A percentile compares a stretch with the other conserved stretches of the same genome.
Conservation (phyloP, 306 rosid species). For the Clitoria ternatea region DNA sequence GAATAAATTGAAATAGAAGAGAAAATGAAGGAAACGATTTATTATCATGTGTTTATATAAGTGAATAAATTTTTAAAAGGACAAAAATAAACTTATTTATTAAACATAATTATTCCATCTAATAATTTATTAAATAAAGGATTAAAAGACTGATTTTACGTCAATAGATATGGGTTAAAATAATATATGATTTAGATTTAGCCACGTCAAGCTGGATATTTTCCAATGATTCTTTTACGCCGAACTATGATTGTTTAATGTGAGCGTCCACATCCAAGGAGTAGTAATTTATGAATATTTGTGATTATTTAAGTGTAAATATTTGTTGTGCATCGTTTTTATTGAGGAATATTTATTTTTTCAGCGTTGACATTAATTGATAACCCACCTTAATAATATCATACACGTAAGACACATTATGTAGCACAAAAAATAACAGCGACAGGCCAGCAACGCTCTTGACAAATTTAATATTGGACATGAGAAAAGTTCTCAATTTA, state of each 20-base stretch:
- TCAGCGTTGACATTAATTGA: background rate
- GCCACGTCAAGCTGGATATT: conserved; percentile 4
- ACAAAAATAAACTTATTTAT: no score
- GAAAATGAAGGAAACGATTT: no score
- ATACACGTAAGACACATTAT: background rate
- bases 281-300: background rate
- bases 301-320: background rate
- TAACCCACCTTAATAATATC: background rate
- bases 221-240: no score
- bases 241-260: no score
- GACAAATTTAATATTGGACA: background rate
- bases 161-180: no score
- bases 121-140: no score
- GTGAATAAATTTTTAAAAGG: no score
- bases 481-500: background rate
- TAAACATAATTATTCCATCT: no score
- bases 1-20: no score
- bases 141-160: no score
- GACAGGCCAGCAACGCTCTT: background rate
- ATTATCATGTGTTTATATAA: no score
- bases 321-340: background rate
- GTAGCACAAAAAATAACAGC: background rate
- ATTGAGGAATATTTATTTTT: background rate
- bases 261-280: background rate
- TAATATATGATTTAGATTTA: background rate